Base-by-base conservation (phyloP, 2,329 filamentous ascomycete genomes). In the Penicillium sp. region DNA sequence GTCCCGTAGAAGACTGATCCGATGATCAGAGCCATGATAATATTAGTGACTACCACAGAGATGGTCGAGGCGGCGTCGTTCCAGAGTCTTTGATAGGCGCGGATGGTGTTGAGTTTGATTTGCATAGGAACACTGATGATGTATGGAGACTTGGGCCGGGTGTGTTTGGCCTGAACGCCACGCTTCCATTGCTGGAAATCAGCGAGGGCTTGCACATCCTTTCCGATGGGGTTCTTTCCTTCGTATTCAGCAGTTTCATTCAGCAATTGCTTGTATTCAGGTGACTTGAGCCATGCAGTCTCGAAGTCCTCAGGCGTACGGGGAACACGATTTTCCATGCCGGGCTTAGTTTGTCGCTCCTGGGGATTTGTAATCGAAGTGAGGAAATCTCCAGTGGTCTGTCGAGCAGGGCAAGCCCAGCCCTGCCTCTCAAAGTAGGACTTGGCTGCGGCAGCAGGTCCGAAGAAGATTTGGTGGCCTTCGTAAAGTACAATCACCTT, bases 1-100 rank as follows among this genome's bases (percentile, higher is more conserved):
- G 93, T 72, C 63, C 93, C 84, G 72, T 81, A 94, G 69, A 91
- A 95, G 56, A 93, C 82, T 49, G 82, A 85, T 41, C 84, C 75
- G 49, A 94, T 80, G 62, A 95, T 85, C 51, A 95, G 73, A 47
- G 85, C 77, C 78, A 91, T 84, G 58, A 80, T 69, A 32, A 82
- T 77, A 67, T 93, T 91, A 53, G 80, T 84, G 32, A 70, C 54
- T 12, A 80, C 73, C 43, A 80, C 76, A 24, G 81, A 80, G 13
- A 90, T 55, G 0, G 85, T 87, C 52, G 91, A 72, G 54, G 78
- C 83, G 12, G 84, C 82, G 60, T 95, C 89, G 45, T 85, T 87
- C 48, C 74, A 76, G 9, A 95, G 75, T 39, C 89, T 80, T 61
- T 81, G 80, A 71, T 84, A 93, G 8, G 87, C 88, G 61, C 90